Percentiles rank a stretch among this genome's conserved stretches.
phyloP scores from a whole-genome alignment of 257 asterid species.

The Handroanthus guayacan region DNA sequence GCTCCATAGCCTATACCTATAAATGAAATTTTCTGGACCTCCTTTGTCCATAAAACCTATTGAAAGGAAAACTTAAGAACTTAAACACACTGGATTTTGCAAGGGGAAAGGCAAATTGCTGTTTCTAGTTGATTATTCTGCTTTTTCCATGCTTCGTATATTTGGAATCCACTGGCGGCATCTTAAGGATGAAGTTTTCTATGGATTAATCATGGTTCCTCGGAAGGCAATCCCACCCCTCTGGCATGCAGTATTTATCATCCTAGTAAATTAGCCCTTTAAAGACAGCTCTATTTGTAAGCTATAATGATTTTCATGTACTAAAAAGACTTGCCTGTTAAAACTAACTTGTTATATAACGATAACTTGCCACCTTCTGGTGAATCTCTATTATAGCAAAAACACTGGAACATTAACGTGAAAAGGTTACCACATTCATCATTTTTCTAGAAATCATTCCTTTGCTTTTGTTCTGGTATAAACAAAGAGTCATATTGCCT shows the following conservation, averaged over 20 bases:
- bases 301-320: slow-evolving; percentile 14
- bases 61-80: slow-evolving; percentile 29
- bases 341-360: slow-evolving; percentile 21
- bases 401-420: slow-evolving; percentile 11
- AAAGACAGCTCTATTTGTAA: not conserved
- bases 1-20: slow-evolving; percentile 30
- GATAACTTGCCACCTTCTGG: not conserved
- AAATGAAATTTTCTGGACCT: slow-evolving; percentile 13
- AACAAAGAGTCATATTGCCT: not conserved
- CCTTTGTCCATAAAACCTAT: slow-evolving; percentile 11
- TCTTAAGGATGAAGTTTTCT: slow-evolving; percentile 64
- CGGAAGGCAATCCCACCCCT: slow-evolving; percentile 87
- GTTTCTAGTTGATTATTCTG: slow-evolving; percentile 69
- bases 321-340: slow-evolving; percentile 13
- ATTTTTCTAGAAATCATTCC: not conserved
- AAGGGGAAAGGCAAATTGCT: slow-evolving; percentile 83
- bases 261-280: slow-evolving; percentile 57
- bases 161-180: slow-evolving; percentile 88
- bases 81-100: slow-evolving; percentile 43
- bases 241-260: slow-evolving; percentile 86
- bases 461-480: slow-evolving; percentile 5
- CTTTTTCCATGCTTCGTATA: slow-evolving; percentile 66
- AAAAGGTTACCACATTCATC: slow-evolving; percentile 18
- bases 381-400: slow-evolving; percentile 4
- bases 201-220: slow-evolving; percentile 83